A percentile compares a stretch with the other conserved stretches of the same genome.
Evolutionary conservation across 805 yeast genomes (phyloP).

Genomic region (Metschnikowia noctiluminum): DNA sequence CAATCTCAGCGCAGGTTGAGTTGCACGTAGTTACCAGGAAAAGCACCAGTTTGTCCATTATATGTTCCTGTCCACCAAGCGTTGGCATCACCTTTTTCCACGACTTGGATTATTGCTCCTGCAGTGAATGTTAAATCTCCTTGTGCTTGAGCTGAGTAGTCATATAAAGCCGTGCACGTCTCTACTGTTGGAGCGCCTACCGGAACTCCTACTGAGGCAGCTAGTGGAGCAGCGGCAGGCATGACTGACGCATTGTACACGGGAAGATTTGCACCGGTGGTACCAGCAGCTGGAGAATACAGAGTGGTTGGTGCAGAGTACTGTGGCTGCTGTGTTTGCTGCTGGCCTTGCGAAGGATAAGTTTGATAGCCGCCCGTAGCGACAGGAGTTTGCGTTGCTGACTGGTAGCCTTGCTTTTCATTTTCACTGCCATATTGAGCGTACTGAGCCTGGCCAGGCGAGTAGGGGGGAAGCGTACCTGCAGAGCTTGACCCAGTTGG

Average conservation of each 20-base stretch:
- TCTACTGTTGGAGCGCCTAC: conserved; percentile 31
- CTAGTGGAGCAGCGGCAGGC: conserved; percentile 28
- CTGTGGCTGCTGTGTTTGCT: conserved; percentile 25
- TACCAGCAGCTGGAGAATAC: conserved; percentile 11
- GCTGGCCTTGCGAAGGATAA: conserved; percentile 15
- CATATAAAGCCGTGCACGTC: conserved; percentile 86
- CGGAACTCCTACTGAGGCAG: conserved; percentile 32
- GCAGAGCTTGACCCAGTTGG: conserved; percentile 21
- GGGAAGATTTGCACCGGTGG: conserved; percentile 13
- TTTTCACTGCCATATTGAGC: conserved; percentile 13
- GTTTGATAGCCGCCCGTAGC: conserved; percentile 13
- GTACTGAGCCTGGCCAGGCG: conserved; percentile 27
- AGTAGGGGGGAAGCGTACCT: conserved; percentile 34
- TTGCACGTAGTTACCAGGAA: conserved; percentile 96
- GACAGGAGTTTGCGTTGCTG: conserved; percentile 5
- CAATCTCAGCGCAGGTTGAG: conserved; percentile 34
- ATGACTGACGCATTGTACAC: conserved; percentile 17
- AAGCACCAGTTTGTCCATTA: conserved; percentile 84
- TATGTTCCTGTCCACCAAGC: conserved; percentile 98
- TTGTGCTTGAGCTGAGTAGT: conserved; percentile 86
- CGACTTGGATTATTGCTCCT: conserved; percentile 80
- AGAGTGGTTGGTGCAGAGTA: conserved; percentile 22
- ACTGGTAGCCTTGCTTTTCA: conserved; percentile 13
- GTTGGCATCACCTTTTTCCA: conserved; percentile 81
- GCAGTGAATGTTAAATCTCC: conserved; percentile 89